Conservation (phyloP, 805 yeast species). For the Candida sonorensis region DNA sequence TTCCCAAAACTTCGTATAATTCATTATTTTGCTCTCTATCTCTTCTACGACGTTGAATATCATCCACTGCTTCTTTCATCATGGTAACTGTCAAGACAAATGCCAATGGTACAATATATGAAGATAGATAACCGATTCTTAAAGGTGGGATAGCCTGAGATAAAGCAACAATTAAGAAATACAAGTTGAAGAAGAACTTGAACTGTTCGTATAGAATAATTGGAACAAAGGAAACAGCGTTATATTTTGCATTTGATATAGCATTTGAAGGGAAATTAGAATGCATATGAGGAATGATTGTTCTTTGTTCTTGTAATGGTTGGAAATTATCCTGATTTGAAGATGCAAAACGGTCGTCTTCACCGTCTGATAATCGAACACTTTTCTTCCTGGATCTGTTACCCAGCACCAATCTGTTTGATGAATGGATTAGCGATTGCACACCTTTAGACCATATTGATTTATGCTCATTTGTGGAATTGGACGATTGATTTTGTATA, state of each 20-base stretch:
- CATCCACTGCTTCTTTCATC: conserved; percentile 95
- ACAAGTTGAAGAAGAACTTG: conserved; percentile 91
- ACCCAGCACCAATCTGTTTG: conserved; percentile 20
- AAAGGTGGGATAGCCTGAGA: conserved; percentile 87
- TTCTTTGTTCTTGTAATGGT: conserved; percentile 21
- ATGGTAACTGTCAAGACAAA: conserved; percentile 90
- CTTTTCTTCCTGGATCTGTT: conserved; percentile 16
- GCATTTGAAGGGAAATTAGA: conserved; percentile 57
- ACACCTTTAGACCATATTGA: conserved; percentile 28
- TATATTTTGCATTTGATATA: conserved; percentile 90
- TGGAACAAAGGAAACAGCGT: conserved; percentile 82
- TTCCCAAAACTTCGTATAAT: conserved; percentile 61
- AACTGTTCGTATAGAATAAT: conserved; percentile 89
- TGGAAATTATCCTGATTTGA: conserved; percentile 1
- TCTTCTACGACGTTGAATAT: conserved; percentile 80
- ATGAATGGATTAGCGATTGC: conserved; percentile 19
- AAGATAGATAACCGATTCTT: conserved; percentile 87
- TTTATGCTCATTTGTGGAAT: conserved; percentile 15
- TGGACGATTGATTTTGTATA: too few species aligned
- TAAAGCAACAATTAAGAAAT: conserved; percentile 86
- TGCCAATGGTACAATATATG: conserved; percentile 89
- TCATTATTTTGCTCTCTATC: conserved; percentile 88
- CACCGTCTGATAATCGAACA: conserved; percentile 22
- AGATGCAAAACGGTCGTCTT: conserved; percentile 4
- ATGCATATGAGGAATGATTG: conserved; percentile 33